A percentile compares a stretch with the other conserved stretches of the same genome.
phyloP scores from a whole-genome alignment of 768 basidiomycete genomes.

The Phallus indusiatus region DNA sequence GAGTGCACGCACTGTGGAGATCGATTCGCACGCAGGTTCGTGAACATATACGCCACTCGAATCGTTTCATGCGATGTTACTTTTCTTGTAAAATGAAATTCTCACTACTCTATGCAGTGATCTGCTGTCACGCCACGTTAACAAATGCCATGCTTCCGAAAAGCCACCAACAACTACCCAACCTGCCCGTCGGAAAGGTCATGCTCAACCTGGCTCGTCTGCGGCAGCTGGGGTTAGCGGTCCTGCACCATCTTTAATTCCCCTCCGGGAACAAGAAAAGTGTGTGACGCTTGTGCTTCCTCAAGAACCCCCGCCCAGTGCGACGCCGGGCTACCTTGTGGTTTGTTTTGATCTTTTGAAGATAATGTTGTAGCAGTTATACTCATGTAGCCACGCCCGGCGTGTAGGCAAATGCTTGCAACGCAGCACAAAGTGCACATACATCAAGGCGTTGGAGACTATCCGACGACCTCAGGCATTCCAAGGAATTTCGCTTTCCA shows the following conservation, averaged over 20 bases:
- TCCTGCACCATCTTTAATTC: background rate
- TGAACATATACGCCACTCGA: constrained; percentile 4
- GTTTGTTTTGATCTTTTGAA: constrained; percentile 26
- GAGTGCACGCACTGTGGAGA: constrained; percentile 84
- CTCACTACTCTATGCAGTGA: constrained; percentile 39
- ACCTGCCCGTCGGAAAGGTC: constrained; percentile 47
- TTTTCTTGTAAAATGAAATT: background rate
- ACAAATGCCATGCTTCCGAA: constrained; percentile 80
- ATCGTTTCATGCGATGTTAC: background rate
- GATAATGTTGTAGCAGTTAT: constrained; percentile 2
- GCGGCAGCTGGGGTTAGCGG: constrained; percentile 4
- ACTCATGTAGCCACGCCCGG: background rate
- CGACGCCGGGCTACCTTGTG: constrained; percentile 71
- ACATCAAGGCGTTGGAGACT: constrained; percentile 74
- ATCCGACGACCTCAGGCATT: constrained; percentile 67
- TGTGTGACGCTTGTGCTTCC: constrained; percentile 79
- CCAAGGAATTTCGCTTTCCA: constrained; percentile 38
- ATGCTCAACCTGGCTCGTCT: constrained; percentile 48
- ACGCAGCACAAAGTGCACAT: constrained; percentile 67
- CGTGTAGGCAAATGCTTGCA: constrained; percentile 59
- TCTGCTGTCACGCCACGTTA: constrained; percentile 75
- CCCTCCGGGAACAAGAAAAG: constrained; percentile 48
- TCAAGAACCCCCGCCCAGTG: constrained; percentile 51
- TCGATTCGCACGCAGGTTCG: constrained; percentile 78
- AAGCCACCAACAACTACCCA: constrained; percentile 30